phyloP scores from a whole-genome alignment of 2,329 filamentous ascomycete species.

The Capronia americana region DNA sequence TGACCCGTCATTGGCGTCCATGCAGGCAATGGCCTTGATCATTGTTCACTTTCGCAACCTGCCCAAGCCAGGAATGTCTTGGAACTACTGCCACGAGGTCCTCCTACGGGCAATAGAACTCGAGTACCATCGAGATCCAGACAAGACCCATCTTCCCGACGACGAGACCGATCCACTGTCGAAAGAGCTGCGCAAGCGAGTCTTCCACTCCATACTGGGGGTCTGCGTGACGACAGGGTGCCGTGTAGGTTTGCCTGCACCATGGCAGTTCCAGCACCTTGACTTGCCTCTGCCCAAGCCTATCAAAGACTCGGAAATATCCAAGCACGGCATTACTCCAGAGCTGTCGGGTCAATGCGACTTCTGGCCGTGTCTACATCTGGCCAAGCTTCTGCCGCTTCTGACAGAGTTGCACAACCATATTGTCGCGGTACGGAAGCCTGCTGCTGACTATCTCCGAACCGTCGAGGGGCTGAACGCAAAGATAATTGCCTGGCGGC shows the following conservation, averaged over 20 bases:
- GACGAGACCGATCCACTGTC: constrained; percentile 61
- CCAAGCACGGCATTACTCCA: constrained; percentile 67
- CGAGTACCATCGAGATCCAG: constrained; percentile 74
- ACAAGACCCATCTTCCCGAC: constrained; percentile 58
- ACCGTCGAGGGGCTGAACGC: constrained; percentile 70
- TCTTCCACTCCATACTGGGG: constrained; percentile 75
- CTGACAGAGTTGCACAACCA: constrained; percentile 76
- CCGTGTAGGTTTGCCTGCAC: constrained; percentile 78
- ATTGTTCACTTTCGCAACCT: constrained; percentile 76
- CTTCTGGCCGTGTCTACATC: constrained; percentile 70
- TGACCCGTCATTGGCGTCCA: constrained; percentile 67
- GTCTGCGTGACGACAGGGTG: constrained; percentile 73
- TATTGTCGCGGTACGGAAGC: constrained; percentile 73
- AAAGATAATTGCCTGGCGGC: constrained; percentile 67
- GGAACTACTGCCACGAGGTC: constrained; percentile 69
- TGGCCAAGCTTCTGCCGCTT: constrained; percentile 69
- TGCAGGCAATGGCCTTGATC: constrained; percentile 77
- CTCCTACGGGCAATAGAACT: constrained; percentile 75
- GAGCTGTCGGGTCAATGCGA: constrained; percentile 65
- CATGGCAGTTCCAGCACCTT: constrained; percentile 69
- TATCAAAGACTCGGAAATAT: constrained; percentile 73
- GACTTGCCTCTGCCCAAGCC: constrained; percentile 78
- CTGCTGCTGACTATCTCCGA: constrained; percentile 67
- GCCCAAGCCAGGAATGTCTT: constrained; percentile 77
- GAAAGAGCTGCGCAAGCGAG: constrained; percentile 77